Evolutionary conservation across 1,139 yeast species (phyloP).

Genomic region (Geotrichum bryndzae): DNA sequence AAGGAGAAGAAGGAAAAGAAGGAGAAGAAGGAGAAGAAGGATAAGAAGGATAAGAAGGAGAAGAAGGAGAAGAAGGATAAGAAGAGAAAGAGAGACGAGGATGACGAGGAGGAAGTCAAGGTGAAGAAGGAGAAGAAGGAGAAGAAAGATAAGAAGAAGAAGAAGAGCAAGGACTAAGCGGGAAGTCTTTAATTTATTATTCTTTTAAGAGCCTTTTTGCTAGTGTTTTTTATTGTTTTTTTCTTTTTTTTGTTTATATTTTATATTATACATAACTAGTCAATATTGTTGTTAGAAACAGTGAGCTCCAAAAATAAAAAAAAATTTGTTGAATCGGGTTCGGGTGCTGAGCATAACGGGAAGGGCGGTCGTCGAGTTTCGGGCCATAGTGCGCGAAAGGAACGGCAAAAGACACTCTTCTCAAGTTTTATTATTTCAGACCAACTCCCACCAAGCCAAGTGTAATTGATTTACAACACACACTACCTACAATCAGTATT

Average conservation of each 20-base stretch:
- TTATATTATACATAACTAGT: not conserved
- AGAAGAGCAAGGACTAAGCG: conserved; percentile 10
- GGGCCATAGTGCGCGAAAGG: too few species aligned
- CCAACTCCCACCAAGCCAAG: not conserved
- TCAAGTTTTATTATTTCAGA: not conserved
- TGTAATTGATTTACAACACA: not conserved
- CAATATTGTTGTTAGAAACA: not conserved
- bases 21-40: conserved; percentile 40
- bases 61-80: conserved; percentile 23
- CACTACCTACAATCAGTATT: not conserved
- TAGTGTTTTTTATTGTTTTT: not conserved
- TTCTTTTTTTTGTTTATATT: not conserved
- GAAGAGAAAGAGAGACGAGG: conserved; percentile 1
- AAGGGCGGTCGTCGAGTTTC: too few species aligned
- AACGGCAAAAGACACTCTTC: not conserved
- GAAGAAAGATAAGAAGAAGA: conserved; percentile 14
- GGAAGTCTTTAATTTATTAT: not conserved
- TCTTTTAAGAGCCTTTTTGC: not conserved
- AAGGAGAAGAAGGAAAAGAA: conserved; percentile 34
- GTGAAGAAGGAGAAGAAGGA: conserved; percentile 17
- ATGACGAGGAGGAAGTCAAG: conserved; percentile 13
- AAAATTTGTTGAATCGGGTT: not conserved
- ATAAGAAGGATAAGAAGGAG: conserved; percentile 34
- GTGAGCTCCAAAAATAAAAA: not conserved
- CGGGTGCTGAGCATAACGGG: too few species aligned